These are phyloP conservation scores for Ceratocystis cacaofunesta DNA, from an alignment of 2,329 filamentous ascomycete species.

Conservation along the genomic window DNA sequence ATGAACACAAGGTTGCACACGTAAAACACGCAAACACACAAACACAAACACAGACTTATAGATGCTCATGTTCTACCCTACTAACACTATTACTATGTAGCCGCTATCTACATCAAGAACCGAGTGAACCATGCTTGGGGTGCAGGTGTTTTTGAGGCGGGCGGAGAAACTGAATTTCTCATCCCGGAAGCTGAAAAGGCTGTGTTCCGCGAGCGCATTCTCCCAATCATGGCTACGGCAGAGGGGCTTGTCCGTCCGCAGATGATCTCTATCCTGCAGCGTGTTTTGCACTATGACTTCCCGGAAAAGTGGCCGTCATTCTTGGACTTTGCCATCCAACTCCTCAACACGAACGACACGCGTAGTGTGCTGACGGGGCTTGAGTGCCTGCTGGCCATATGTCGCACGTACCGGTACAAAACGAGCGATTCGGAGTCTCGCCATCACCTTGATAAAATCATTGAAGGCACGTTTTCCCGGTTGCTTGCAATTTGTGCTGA, in stretches of 20 bases:
- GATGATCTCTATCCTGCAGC: constrained; percentile 85
- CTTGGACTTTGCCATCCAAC: constrained; percentile 78
- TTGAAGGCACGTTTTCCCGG: constrained; percentile 78
- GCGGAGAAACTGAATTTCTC: constrained; percentile 47
- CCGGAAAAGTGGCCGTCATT: constrained; percentile 88
- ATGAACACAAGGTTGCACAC: too few species aligned
- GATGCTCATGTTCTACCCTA: not conserved
- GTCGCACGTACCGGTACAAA: constrained; percentile 91
- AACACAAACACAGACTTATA: too few species aligned
- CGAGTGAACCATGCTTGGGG: constrained; percentile 87
- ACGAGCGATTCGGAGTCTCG: constrained; percentile 58
- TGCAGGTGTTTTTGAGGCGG: constrained; percentile 61
- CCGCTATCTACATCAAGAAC: constrained; percentile 96
- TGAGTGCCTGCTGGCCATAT: constrained; percentile 87
- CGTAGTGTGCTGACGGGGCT: constrained; percentile 81
- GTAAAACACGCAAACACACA: too few species aligned
- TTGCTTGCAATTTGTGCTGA: constrained; percentile 76
- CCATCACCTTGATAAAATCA: constrained; percentile 84
- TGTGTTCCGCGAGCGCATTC: constrained; percentile 70
- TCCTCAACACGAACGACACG: constrained; percentile 75
- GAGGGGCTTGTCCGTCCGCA: constrained; percentile 75
- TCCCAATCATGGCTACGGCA: constrained; percentile 74
- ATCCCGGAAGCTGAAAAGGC: constrained; percentile 84
- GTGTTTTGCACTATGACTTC: constrained; percentile 92
- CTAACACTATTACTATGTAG: constrained; percentile 32